Conservation (phyloP, 176 grass and related monocot species). For the sorghum (Sorghum bicolor) region DNA sequence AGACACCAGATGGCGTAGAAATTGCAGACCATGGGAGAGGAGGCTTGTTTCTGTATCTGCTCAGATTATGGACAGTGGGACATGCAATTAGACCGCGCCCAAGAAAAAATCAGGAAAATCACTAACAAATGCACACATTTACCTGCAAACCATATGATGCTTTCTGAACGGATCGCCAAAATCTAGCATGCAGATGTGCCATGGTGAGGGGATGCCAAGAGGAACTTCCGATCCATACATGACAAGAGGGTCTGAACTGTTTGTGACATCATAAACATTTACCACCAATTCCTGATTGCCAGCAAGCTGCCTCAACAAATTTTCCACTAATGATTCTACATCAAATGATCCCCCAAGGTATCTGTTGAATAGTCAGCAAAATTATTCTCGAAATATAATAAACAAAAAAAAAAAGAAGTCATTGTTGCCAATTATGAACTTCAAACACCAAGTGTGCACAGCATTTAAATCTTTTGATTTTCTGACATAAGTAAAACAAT, state of each 20-base stretch:
- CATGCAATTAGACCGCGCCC: background rate
- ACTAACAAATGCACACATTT: slow-evolving; percentile 6
- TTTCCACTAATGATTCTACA: slow-evolving; percentile 96
- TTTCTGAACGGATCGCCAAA: slow-evolving; percentile 93
- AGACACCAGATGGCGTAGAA: slow-evolving; percentile 67
- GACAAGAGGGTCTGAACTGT: slow-evolving; percentile 71
- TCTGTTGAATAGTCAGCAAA: slow-evolving; percentile 31
- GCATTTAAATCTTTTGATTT: background rate
- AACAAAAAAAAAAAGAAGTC: background rate
- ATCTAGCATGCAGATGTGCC: slow-evolving; percentile 69
- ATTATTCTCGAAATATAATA: background rate
- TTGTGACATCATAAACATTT: slow-evolving; percentile 96
- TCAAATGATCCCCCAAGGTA: slow-evolving; percentile 97
- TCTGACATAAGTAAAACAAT: background rate
- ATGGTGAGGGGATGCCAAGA: slow-evolving; percentile 53
- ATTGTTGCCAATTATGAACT: background rate
- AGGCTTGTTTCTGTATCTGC: slow-evolving; percentile 83
- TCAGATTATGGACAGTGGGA: slow-evolving; percentile 21
- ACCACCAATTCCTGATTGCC: slow-evolving; percentile 93
- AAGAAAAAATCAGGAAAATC: slow-evolving; percentile 26
- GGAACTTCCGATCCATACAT: slow-evolving; percentile 92
- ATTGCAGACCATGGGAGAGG: slow-evolving; percentile 62
- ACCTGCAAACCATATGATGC: slow-evolving; percentile 96
- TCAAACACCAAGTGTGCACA: background rate
- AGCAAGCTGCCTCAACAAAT: slow-evolving; percentile 83